These are phyloP conservation scores for Uronychia binucleata DNA, from an alignment of 73 alveolate species.

Conservation along the genomic window DNA sequence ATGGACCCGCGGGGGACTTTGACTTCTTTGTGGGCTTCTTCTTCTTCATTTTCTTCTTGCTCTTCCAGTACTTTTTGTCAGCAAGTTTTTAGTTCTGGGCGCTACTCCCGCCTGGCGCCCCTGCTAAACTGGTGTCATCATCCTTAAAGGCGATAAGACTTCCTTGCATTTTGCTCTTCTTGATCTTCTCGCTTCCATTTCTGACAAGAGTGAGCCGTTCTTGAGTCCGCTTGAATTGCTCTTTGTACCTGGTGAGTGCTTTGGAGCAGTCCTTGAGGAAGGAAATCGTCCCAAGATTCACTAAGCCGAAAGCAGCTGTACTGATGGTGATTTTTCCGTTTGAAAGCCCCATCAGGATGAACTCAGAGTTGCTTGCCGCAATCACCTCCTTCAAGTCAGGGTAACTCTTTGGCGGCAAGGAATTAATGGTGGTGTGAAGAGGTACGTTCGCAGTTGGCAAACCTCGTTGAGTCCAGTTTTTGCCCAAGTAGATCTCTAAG, in stretches of 20 bases:
- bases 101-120: neutral
- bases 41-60: neutral
- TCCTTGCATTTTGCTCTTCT: neutral
- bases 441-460: neutral
- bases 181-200: neutral
- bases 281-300: neutral
- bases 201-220: neutral
- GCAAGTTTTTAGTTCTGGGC: slow-evolving; percentile 2
- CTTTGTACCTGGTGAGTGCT: neutral
- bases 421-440: neutral
- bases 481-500: neutral
- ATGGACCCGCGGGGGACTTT: neutral
- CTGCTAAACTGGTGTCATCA: neutral
- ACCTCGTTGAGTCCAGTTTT: neutral
- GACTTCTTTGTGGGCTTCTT: neutral
- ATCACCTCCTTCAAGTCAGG: neutral
- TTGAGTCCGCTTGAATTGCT: neutral
- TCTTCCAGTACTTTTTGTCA: neutral
- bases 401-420: neutral
- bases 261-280: neutral
- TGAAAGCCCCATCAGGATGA: neutral
- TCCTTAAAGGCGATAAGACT: neutral
- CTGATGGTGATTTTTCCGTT: neutral
- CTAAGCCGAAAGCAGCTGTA: neutral
- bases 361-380: neutral